Base-by-base conservation (phyloP, 148 eudicot species). In the Chenopodium quinoa region DNA sequence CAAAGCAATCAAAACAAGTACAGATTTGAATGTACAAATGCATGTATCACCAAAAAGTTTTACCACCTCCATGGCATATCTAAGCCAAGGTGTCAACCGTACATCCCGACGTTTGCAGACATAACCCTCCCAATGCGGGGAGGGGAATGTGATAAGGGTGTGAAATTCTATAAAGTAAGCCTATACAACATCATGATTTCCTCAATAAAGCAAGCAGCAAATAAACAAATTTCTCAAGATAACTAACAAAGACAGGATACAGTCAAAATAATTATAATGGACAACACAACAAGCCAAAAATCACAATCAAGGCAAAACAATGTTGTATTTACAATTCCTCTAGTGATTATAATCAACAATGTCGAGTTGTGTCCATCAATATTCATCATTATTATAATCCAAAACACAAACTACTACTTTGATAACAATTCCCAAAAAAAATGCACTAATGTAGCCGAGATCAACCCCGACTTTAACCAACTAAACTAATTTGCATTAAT, bases 41-140 rank as follows among this genome's bases (percentile, higher is more conserved):
- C 78, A 65, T 70, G n/a, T 63, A 73, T 64, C 66, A 40, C 73
- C 74, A 37, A 56, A 73, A 82, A 40, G 1, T 11, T 32, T 75
- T 46, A 75, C 34, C 3, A 27, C 31, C 66, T 37, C 56, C 31
- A 63, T 10, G 34, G 22, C 54, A 50, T 50, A 50, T 50, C 54
- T 50, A 1, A 12, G 54, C 54, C 54, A 50, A 50, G 54, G 54
- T 50, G 54, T 50, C 54, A 11, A 12, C 14, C 54, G 0, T 12
- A 1, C 54, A 50, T 50, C 14, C 54, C 44, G 44, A 40, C 1
- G 8, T 40, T 40, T 40, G 44, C 44, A 40, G 6, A 1, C 44
- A 40, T 40, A 40, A 37, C 40, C 40, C 40, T 37, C 40, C 40
- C 40, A 27, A 46, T 46, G 48, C 9, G 48, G 48, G 48, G 48